A percentile compares a stretch with the other conserved stretches of the same genome.
These are phyloP conservation scores for Apiospora arundinis DNA, from an alignment of 2,329 filamentous ascomycete species.

Conservation along the genomic window DNA sequence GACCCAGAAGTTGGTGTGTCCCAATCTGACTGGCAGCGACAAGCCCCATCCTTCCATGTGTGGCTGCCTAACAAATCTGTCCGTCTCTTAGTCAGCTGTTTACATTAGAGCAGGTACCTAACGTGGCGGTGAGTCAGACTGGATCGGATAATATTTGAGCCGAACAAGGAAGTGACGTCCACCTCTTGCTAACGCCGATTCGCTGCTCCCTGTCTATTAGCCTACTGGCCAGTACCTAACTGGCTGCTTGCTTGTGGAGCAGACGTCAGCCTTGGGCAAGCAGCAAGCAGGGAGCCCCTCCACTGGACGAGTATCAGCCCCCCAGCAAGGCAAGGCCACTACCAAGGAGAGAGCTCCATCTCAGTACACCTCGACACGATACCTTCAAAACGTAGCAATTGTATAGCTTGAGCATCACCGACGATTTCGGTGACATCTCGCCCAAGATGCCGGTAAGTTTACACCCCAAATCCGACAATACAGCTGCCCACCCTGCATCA, in stretches of 20 bases:
- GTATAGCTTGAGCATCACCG: conserved; percentile 23
- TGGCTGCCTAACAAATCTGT: conserved; percentile 24
- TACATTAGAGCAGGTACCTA: conserved; percentile 14
- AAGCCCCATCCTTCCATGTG: conserved; percentile 16
- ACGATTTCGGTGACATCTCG: conserved; percentile 25
- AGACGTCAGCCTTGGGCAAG: conserved; percentile 30
- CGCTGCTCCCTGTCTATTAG: neutral
- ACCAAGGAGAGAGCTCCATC: conserved; percentile 10
- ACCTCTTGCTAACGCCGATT: conserved; percentile 26
- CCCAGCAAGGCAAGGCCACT: conserved; percentile 13
- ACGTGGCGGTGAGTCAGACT: conserved; percentile 11
- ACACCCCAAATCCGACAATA: neutral
- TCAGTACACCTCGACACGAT: neutral
- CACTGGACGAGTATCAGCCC: conserved; percentile 21
- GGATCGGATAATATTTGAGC: neutral
- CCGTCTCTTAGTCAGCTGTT: neutral
- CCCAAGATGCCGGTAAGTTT: conserved; percentile 55
- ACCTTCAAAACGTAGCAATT: conserved; percentile 8
- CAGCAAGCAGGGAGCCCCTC: conserved; percentile 27
- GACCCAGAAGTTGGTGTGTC: conserved; percentile 22
- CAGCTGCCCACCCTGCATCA: neutral
- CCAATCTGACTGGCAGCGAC: conserved; percentile 18
- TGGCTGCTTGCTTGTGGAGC: conserved; percentile 23
- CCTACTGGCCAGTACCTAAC: no score
- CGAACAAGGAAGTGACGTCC: conserved; percentile 30